Evolutionary conservation across 371 early-diverging fungal species (phyloP), one percentile per base, ranked within the genome.

Genomic region (Vairimorpha apis): DNA sequence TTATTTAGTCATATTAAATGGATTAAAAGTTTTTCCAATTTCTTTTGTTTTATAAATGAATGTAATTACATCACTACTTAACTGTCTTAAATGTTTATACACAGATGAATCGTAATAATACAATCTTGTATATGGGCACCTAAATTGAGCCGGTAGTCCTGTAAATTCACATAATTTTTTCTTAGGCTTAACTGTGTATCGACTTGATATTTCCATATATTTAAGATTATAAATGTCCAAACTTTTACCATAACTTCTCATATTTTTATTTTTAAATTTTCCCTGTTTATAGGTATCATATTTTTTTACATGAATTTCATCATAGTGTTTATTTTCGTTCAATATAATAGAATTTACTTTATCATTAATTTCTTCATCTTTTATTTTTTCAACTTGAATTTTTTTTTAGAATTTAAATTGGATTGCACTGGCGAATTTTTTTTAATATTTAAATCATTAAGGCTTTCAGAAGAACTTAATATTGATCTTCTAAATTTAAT

Each of bases 131-230:
- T 75, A 64, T 16, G 83, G 83, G 60, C 76, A 76, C 4, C 67
- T 74, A 67, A 81, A 83, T 27, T 66, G 53, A 25, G 83, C 76
- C 23, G 73, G 75, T 12, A 83, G 76, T 12, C 82, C 82, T 35
- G 82, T 81, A 2, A 83, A 62, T 45, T 81, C 83, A 56, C 83
- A 83, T 5, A 83, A 23, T 51, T 80, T 76, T 21, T 69, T 68
- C 44, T 58, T 56, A 18, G 81, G 78, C 47, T 43, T 63, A 16
- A 62, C 49, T 14, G 78, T 74, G 18, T 67, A 70, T 59, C 67
- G 70, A 29, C 23, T 76, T 0, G 75, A 62, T 13, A 77, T 62
- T 14, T 75, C 64, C 5, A 65, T 43, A 62, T 75, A 81, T 27
- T 62, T 65, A 5, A 60, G 16, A 35, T 37, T 60, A 18, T 25